Evolutionary conservation across 352 stramenopile species (phyloP).

Genomic region (Phytophthora nicotianae): DNA sequence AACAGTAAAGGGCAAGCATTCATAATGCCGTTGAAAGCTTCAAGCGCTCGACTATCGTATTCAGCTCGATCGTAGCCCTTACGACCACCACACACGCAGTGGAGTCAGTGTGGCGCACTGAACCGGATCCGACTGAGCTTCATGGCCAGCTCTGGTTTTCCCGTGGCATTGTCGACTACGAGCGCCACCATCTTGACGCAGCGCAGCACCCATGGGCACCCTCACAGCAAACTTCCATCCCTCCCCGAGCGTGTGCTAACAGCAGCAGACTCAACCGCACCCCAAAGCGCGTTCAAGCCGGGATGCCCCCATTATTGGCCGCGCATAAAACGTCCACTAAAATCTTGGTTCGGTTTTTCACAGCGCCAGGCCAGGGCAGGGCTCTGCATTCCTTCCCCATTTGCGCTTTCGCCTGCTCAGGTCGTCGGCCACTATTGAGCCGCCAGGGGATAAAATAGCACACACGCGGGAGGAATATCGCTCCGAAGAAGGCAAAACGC

Average conservation of each 20-base stretch:
- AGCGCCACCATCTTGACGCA: too few species aligned
- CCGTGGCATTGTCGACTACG: not conserved
- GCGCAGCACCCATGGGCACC: not conserved
- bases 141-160: too few species aligned
- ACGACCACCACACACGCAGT: not conserved
- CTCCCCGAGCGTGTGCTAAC: constrained; percentile 10
- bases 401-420: constrained; percentile 26
- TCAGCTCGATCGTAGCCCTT: not conserved
- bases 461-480: not conserved
- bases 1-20: not conserved
- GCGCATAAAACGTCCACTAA: constrained; percentile 22
- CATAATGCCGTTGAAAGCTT: not conserved
- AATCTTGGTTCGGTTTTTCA: constrained; percentile 31
- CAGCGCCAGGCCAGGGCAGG: constrained; percentile 5
- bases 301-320: constrained; percentile 1
- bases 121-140: constrained; percentile 6
- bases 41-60: not conserved
- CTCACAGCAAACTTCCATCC: not conserved
- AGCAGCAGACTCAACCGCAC: constrained; percentile 14
- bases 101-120: constrained; percentile 8
- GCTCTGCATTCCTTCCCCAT: constrained; percentile 20
- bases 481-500: not conserved
- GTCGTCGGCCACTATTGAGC: not conserved
- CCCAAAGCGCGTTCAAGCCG: constrained; percentile 3
- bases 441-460: constrained; percentile 18